Conservation (phyloP, 2,329 filamentous ascomycete genomes). For the Cercospora brassicicola region DNA sequence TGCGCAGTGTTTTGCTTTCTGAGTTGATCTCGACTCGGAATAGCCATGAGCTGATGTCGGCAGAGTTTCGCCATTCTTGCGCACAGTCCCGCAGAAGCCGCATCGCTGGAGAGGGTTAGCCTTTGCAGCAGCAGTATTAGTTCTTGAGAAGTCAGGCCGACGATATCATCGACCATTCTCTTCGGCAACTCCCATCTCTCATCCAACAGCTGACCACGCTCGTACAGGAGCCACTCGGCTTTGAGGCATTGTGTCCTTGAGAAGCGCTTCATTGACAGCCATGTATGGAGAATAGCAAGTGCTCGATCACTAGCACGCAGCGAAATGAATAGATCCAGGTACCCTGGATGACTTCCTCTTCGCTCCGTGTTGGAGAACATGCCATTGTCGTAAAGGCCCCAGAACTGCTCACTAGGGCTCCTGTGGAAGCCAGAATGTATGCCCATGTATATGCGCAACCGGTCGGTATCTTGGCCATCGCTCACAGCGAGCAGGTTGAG, state of each 20-base stretch:
- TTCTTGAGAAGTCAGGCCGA: slow-evolving; percentile 9
- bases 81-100: background rate
- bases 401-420: slow-evolving; percentile 26
- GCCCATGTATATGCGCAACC: slow-evolving; percentile 26
- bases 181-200: slow-evolving; percentile 9
- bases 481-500: slow-evolving; percentile 22
- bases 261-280: slow-evolving; percentile 38
- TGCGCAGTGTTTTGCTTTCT: slow-evolving; percentile 36
- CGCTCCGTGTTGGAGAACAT: background rate
- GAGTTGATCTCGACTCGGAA: slow-evolving; percentile 22
- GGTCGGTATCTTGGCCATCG: slow-evolving; percentile 12
- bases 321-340: slow-evolving; percentile 46
- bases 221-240: slow-evolving; percentile 10
- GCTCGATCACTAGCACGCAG: slow-evolving; percentile 47
- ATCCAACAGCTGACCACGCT: background rate
- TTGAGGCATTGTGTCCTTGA: slow-evolving; percentile 15
- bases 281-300: slow-evolving; percentile 50
- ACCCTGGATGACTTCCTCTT: slow-evolving; percentile 23
- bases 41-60: slow-evolving; percentile 31
- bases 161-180: slow-evolving; percentile 9
- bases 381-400: slow-evolving; percentile 29
- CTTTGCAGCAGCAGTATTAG: slow-evolving; percentile 8
- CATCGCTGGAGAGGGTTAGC: background rate
- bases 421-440: slow-evolving; percentile 31
- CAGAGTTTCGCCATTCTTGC: slow-evolving; percentile 6